Evolutionary conservation across 352 stramenopile species (phyloP).

Genomic region (Poterioochromonas sp.): DNA sequence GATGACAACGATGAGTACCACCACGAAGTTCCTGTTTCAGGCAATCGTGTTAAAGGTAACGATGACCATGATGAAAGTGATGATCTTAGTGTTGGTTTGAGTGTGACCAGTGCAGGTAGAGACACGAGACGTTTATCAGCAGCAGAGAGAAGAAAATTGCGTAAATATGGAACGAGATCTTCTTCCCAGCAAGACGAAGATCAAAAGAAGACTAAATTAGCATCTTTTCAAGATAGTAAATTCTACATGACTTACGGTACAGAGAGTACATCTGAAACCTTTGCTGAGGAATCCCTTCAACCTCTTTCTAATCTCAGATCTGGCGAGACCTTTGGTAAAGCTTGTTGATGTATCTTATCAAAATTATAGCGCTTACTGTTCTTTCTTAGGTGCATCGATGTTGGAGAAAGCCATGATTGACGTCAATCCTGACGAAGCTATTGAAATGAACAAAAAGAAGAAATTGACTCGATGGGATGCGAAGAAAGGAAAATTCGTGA

Average conservation of each 20-base stretch:
- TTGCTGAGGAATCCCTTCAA: slow-evolving; percentile 37
- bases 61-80: slow-evolving; percentile 12
- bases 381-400: slow-evolving; percentile 46
- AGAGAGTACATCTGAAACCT: not conserved
- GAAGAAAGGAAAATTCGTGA: slow-evolving; percentile 92
- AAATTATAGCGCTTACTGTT: not conserved
- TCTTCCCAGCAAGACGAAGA: not conserved
- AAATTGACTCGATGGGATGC: slow-evolving; percentile 96
- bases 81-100: not conserved
- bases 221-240: not conserved
- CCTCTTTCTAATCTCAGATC: not conserved
- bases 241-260: slow-evolving; percentile 31
- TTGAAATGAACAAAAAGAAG: slow-evolving; percentile 92
- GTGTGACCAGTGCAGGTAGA: not conserved
- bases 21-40: too few relatives aligned
- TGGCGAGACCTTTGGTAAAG: not conserved
- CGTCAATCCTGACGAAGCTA: slow-evolving; percentile 93
- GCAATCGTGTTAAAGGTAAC: slow-evolving; percentile 16
- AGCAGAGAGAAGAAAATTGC: slow-evolving; percentile 1
- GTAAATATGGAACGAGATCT: not conserved
- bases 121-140: not conserved
- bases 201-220: slow-evolving; percentile 29
- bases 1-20: slow-evolving; percentile 62
- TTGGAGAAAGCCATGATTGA: slow-evolving; percentile 93
- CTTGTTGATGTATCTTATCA: slow-evolving; percentile 1